Base-by-base conservation (phyloP, 2,329 filamentous ascomycete genomes). In the Sarocladiaceae sp. region DNA sequence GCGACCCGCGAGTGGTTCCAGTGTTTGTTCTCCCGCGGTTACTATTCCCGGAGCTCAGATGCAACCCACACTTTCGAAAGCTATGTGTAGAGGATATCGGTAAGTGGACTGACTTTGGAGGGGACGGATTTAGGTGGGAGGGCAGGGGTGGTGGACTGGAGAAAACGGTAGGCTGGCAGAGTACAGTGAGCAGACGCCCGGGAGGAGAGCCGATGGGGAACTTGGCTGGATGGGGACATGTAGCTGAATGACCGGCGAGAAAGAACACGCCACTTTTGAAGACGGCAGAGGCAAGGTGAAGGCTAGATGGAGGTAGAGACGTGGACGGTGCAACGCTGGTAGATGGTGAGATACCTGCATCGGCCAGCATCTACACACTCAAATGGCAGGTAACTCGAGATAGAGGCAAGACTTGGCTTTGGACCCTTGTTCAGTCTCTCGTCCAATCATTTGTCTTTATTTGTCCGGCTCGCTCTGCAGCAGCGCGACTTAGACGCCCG, bases 1-100 rank as follows among this genome's bases (percentile, higher is more conserved):
- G n/a, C n/a, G 40, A 7, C 18, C 37, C 8, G 25, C 20, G 25
- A 28, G 40, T 46, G 23, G 25, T 29, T n/a, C 40, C 25, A 29
- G 23, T 48, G 6, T 33, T 31, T n/a, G n/a, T n/a, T n/a, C n/a
- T n/a, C 44, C 44, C 44, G 28, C 44, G 44, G 44, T 48, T 48
- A 33, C 44, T 48, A 48, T 48, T 48, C 44, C 44, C 28, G 44
- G 12, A 46, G n/a, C n/a, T n/a, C n/a, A 10, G n/a, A 12, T 26
- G 7, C 17, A 20, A 33, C 25, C 26, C 28, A 48, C 15, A 48
- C 37, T 42, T 10, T 4, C 12, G 8, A 20, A 5, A 25, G 7
- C 10, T 39, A 39, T 8, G 35, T 31, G 15, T 31, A 31, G 8
- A 31, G 29, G 29, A 31, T 31, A 15, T 31, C 29, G 29, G 18